Evolutionary conservation across 2,329 filamentous ascomycete genomes (phyloP).

Genomic region (Aaosphaeria arxii): DNA sequence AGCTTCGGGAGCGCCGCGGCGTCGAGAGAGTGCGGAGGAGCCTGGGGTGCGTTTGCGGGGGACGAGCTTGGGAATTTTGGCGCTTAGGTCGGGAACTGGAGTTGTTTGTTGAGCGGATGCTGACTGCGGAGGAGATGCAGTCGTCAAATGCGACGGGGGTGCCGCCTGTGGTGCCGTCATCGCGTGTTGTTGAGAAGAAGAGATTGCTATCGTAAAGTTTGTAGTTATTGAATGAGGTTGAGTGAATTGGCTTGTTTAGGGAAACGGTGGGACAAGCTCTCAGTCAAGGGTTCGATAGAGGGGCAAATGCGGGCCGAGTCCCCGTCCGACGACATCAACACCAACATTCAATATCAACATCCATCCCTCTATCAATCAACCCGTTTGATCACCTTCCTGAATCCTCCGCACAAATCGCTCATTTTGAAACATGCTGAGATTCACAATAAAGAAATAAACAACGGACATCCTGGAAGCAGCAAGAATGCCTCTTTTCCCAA

Average conservation of each 20-base stretch:
- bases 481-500: background rate
- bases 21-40: background rate
- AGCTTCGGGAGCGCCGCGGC: conserved; percentile 5
- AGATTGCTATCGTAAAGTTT: too few species aligned
- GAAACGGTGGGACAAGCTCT: background rate
- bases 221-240: background rate
- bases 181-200: background rate
- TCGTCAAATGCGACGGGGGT: background rate
- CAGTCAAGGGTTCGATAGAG: background rate
- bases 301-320: too few species aligned
- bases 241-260: background rate
- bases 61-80: conserved; percentile 33
- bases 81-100: conserved; percentile 20
- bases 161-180: background rate
- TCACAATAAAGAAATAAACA: too few species aligned
- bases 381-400: too few species aligned
- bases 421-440: too few species aligned
- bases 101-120: background rate
- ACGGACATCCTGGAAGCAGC: too few species aligned
- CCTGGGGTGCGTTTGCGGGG: conserved; percentile 27
- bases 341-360: too few species aligned
- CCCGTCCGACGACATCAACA: too few species aligned
- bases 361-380: too few species aligned
- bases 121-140: background rate
- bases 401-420: too few species aligned